Conservation (phyloP, 2,329 filamentous ascomycete species). For the Pseudodiploospora longispora region DNA sequence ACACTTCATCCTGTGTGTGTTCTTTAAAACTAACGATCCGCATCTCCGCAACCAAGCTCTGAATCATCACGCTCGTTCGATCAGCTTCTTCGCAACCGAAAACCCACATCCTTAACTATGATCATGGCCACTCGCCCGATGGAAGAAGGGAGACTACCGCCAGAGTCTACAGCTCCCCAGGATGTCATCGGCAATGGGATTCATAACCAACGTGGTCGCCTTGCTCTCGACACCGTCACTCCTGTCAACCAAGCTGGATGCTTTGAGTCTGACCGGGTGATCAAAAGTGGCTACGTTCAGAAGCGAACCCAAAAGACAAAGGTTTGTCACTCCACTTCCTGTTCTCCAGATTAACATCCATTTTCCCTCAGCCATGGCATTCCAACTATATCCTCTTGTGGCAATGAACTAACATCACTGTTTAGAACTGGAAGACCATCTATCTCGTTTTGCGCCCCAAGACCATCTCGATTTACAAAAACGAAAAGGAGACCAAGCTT, state of each 20-base stretch:
- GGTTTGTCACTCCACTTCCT: constrained; percentile 39
- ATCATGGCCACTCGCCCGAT: constrained; percentile 6
- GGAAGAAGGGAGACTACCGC: constrained; percentile 6
- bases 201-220: constrained; percentile 7
- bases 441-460: constrained; percentile 88
- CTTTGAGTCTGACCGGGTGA: constrained; percentile 89
- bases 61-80: too few relatives aligned
- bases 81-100: too few relatives aligned
- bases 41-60: too few relatives aligned
- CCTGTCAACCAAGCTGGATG: constrained; percentile 87
- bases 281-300: constrained; percentile 79
- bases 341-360: too few relatives aligned
- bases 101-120: constrained; percentile 2
- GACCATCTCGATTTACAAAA: constrained; percentile 85
- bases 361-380: too few relatives aligned
- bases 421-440: constrained; percentile 78
- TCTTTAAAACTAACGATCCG: too few relatives aligned
- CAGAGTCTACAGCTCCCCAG: not conserved
- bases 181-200: constrained; percentile 2
- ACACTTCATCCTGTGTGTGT: too few relatives aligned
- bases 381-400: too few relatives aligned
- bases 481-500: constrained; percentile 80
- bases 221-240: constrained; percentile 5
- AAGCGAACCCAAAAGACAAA: constrained; percentile 93
- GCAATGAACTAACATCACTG: not conserved